Conservation (phyloP, 352 stramenopile species). For the Thraustochytrium striatum region DNA sequence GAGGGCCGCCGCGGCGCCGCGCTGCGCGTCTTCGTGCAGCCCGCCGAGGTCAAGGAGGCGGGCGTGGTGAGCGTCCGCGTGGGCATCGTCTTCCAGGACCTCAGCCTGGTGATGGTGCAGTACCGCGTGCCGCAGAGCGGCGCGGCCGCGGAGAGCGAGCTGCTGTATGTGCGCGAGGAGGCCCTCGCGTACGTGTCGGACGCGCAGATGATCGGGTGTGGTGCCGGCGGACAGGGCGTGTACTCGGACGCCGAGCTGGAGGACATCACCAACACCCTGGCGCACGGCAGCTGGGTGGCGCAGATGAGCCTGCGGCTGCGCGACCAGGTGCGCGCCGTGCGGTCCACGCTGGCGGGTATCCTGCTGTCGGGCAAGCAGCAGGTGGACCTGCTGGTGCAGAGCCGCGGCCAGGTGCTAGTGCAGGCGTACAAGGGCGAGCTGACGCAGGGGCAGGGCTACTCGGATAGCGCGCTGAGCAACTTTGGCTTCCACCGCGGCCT, state of each 20-base stretch:
- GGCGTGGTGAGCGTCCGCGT: neutral
- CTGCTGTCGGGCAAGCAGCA: neutral
- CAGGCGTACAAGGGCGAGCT: conserved; percentile 27
- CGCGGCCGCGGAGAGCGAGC: neutral
- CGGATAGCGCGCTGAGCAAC: neutral
- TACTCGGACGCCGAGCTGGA: neutral
- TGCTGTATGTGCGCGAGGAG: conserved; percentile 35
- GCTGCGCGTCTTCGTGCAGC: neutral
- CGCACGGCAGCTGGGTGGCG: neutral
- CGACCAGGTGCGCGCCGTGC: conserved; percentile 32
- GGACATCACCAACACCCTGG: neutral
- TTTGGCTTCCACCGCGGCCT: conserved; percentile 34
- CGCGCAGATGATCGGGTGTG: neutral
- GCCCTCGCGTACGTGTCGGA: neutral
- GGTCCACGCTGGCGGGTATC: neutral
- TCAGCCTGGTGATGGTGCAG: neutral
- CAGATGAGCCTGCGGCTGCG: neutral
- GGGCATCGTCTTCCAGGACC: neutral
- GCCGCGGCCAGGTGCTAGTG: neutral
- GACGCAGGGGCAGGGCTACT: neutral
- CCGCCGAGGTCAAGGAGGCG: neutral
- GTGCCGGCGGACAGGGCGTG: too few species aligned
- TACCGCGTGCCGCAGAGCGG: neutral
- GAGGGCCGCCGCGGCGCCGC: neutral
- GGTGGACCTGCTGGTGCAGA: neutral